Evolutionary conservation across 768 basidiomycete species (phyloP).

Genomic region (Terana coerulea): DNA sequence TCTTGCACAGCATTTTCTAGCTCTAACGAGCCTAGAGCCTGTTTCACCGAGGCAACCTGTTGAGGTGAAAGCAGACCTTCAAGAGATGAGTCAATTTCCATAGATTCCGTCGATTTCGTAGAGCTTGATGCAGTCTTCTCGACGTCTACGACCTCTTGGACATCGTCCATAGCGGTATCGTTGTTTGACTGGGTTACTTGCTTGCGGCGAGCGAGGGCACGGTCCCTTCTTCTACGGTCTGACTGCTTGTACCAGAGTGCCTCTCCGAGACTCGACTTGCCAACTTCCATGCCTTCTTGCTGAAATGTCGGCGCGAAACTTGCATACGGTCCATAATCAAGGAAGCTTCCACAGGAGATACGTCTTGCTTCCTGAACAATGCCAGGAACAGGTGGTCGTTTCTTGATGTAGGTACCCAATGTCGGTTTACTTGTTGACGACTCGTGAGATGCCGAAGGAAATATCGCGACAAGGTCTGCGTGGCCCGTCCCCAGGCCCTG

Average conservation of each 20-base stretch:
- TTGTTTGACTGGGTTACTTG: not conserved
- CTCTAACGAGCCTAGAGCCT: slow-evolving; percentile 55
- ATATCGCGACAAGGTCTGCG: slow-evolving; percentile 72
- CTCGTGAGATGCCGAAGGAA: slow-evolving; percentile 62
- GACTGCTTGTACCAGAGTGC: slow-evolving; percentile 49
- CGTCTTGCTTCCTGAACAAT: slow-evolving; percentile 48
- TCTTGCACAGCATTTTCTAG: slow-evolving; percentile 68
- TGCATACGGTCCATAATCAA: slow-evolving; percentile 74
- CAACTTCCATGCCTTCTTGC: slow-evolving; percentile 71
- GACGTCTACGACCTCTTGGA: slow-evolving; percentile 15
- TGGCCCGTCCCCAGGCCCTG: slow-evolving; percentile 57
- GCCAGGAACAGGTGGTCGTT: slow-evolving; percentile 22
- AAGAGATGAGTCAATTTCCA: slow-evolving; percentile 40
- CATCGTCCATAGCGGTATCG: not conserved
- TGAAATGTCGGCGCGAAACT: slow-evolving; percentile 80
- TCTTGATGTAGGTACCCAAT: slow-evolving; percentile 51
- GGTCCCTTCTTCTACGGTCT: slow-evolving; percentile 12
- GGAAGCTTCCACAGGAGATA: slow-evolving; percentile 61
- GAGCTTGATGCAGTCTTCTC: slow-evolving; percentile 8
- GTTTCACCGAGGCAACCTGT: slow-evolving; percentile 54
- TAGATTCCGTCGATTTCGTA: slow-evolving; percentile 11
- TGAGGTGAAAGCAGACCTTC: slow-evolving; percentile 54
- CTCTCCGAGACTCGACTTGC: slow-evolving; percentile 57
- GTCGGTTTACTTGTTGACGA: slow-evolving; percentile 32
- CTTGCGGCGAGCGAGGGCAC: not conserved